Base-by-base conservation (phyloP, 1,284 basidiomycete species). In the Afroboletus lepidellus region DNA sequence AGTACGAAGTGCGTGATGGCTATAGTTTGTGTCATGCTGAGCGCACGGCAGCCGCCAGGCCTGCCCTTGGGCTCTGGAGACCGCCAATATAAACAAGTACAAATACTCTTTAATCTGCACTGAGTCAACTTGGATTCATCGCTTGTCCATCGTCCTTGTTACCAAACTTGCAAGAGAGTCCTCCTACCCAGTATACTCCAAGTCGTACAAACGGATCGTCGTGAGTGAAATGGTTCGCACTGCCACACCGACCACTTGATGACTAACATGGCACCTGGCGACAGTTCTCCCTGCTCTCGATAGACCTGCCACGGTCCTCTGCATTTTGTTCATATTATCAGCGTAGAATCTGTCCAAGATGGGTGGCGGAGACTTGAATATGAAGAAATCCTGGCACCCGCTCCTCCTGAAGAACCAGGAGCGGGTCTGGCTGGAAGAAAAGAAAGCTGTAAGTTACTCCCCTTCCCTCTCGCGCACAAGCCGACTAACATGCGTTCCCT, bases 301-400 rank as follows among this genome's bases (percentile, higher is more conserved):
- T n/a, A n/a, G n/a, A n/a, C 33, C 23, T 45, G 50, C 50, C 21
- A 57, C 52, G 1, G 50, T 50, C 44, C 45, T 36, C 44, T 59
- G 16, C 37, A 52, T 7, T 50, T 33, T 29, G 33, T 52, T 54
- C 36, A 54, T 51, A 55, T 8, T 29, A 15, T 60, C 39, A 53
- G 48, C 45, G 13, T 53, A 51, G 59, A 65, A 66, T 59, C 51
- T 58, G 68, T 60, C 62, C 79, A 94, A 89, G 64, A 97, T 97
- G 94, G 94, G 94, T 83, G 92, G 92, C 57, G 92, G 92, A 60
- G 92, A 94, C 70, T 78, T 94, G 72, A 93, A 93, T 67, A 95
- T 95, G 94, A 98, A 97, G 74, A 95, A 96, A 82, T 93, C 92
- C 60, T 98, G 95, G 94, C 94, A 98, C 73, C 93, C 94, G 80